Conservation (phyloP, 768 basidiomycete species). For the Russula sp. region DNA sequence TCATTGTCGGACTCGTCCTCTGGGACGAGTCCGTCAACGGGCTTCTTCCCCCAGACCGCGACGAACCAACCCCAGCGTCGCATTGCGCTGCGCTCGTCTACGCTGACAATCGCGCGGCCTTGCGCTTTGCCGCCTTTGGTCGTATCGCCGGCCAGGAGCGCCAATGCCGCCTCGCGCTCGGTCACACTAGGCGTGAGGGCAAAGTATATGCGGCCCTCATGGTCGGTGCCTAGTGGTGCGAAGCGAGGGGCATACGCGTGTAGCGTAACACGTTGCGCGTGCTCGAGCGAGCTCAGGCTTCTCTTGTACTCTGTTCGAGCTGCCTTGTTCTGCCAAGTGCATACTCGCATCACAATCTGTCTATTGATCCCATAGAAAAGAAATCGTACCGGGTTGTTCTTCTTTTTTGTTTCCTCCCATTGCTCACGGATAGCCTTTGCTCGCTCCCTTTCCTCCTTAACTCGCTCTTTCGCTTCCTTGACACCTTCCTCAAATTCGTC, state of each 20-base stretch:
- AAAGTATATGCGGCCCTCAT: constrained; percentile 62
- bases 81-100: constrained; percentile 45
- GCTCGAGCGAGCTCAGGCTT: constrained; percentile 44
- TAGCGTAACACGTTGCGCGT: constrained; percentile 43
- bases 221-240: constrained; percentile 57
- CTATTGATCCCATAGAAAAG: neutral
- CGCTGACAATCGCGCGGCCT: constrained; percentile 32
- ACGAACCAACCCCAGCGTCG: constrained; percentile 71
- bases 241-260: constrained; percentile 47
- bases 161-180: constrained; percentile 45
- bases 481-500: constrained; percentile 55
- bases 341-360: neutral
- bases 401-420: constrained; percentile 39
- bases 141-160: constrained; percentile 28
- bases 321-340: constrained; percentile 34
- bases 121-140: constrained; percentile 36
- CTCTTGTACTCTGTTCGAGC: constrained; percentile 44
- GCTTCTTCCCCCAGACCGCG: constrained; percentile 62
- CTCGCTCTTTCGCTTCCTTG: constrained; percentile 47
- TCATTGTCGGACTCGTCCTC: constrained; percentile 22
- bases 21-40: constrained; percentile 23
- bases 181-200: constrained; percentile 50
- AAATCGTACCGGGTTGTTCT: constrained; percentile 12
- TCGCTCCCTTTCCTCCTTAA: constrained; percentile 45
- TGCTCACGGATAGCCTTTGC: constrained; percentile 49